Conservation (phyloP, 2,329 filamentous ascomycete genomes). For the Arthrobotrys pseudoclavata region DNA sequence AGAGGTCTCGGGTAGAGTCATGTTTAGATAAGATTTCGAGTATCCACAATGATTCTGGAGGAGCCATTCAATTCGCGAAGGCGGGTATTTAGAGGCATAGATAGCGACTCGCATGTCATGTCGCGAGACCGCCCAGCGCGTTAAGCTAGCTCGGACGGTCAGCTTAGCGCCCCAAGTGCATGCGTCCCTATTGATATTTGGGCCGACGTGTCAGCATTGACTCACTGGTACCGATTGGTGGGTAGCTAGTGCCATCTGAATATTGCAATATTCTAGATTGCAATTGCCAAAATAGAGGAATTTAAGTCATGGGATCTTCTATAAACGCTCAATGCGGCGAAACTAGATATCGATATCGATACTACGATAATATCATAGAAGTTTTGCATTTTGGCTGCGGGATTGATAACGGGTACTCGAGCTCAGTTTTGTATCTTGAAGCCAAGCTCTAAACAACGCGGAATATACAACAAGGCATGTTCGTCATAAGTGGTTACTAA, state of each 20-base stretch:
- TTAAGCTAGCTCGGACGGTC: not conserved
- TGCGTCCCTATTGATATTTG: not conserved
- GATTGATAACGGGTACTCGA: no score
- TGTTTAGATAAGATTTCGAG: not conserved
- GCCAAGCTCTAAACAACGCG: not conserved
- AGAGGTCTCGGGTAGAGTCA: not conserved
- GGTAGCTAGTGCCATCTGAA: not conserved
- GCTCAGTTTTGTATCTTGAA: not conserved
- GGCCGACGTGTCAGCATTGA: constrained; percentile 24
- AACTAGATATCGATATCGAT: no score
- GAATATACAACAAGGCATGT: constrained; percentile 4
- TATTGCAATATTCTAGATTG: not conserved
- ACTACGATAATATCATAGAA: no score
- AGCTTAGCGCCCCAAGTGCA: constrained; percentile 17
- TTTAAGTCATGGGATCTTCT: no score
- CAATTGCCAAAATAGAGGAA: no score
- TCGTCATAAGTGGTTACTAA: no score
- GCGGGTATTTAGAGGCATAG: not conserved
- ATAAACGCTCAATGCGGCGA: no score
- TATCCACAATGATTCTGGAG: not conserved
- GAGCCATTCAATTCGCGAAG: not conserved
- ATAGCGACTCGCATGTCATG: not conserved
- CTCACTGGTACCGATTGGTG: not conserved
- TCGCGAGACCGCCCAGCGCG: not conserved
- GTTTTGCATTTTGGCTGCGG: no score